Evolutionary conservation across 1,139 yeast genomes (phyloP).

Genomic region (Hansenula sp.): DNA sequence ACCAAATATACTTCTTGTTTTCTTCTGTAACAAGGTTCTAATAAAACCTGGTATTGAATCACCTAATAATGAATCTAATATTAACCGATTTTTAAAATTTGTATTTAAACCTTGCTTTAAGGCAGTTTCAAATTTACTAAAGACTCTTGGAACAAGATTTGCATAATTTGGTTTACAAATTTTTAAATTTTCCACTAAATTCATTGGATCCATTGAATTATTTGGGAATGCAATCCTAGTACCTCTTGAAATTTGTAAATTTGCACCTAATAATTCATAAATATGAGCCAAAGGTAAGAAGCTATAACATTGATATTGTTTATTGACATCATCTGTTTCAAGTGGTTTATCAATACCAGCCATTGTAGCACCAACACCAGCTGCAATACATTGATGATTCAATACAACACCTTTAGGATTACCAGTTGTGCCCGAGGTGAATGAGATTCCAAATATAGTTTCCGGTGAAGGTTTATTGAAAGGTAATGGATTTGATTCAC

Average conservation of each 20-base stretch:
- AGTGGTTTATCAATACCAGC: conserved; percentile 17
- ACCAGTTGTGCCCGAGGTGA: conserved; percentile 80
- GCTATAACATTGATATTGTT: conserved; percentile 24
- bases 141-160: conserved; percentile 63
- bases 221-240: conserved; percentile 43
- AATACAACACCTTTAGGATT: conserved; percentile 72
- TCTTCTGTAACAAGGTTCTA: neutral
- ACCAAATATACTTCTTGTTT: conserved; percentile 47
- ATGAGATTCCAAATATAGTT: conserved; percentile 60
- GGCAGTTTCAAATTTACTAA: conserved; percentile 57
- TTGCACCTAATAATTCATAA: conserved; percentile 42
- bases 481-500: conserved; percentile 42
- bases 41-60: conserved; percentile 17
- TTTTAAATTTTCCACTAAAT: conserved; percentile 53
- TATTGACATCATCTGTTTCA: conserved; percentile 11
- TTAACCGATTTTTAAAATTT: conserved; percentile 33
- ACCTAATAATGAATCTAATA: conserved; percentile 24
- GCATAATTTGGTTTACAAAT: conserved; percentile 49
- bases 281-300: conserved; percentile 73
- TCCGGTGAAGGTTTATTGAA: conserved; percentile 50
- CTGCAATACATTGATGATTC: conserved; percentile 43
- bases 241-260: conserved; percentile 28
- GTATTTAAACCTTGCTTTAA: conserved; percentile 35
- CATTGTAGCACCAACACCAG: conserved; percentile 41
- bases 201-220: conserved; percentile 36